Evolutionary conservation across 202 grass and related monocot genomes (phyloP).

Genomic region (Sporobolus alterniflorus): DNA sequence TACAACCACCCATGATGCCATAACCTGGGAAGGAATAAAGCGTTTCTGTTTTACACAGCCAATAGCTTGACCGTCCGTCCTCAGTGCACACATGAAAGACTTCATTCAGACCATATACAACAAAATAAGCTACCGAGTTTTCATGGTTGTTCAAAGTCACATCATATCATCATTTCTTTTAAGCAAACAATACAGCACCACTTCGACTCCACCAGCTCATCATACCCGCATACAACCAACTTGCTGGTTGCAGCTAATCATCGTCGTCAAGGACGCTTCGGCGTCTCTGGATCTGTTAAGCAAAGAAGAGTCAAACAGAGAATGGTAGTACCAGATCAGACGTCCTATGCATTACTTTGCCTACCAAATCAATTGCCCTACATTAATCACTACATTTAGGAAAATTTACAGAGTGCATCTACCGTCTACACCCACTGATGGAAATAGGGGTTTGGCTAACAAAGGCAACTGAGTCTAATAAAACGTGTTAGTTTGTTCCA

Average conservation of each 20-base stretch:
- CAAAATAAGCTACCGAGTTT: slow-evolving; percentile 10
- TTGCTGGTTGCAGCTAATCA: slow-evolving; percentile 53
- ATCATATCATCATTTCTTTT: neutral
- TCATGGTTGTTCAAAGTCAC: neutral
- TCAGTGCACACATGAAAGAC: slow-evolving; percentile 9
- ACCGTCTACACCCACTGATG: neutral
- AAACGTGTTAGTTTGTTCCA: neutral
- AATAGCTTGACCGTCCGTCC: neutral
- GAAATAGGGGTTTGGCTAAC: neutral
- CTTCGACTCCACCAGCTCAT: neutral
- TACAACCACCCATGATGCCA: neutral
- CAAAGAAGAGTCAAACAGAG: neutral
- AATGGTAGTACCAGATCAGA: neutral
- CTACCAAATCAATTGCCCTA: neutral
- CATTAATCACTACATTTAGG: too few species aligned
- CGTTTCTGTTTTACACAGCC: neutral
- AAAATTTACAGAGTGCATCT: neutral
- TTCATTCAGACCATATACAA: slow-evolving; percentile 36
- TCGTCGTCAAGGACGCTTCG: slow-evolving; percentile 90
- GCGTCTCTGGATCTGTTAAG: slow-evolving; percentile 93
- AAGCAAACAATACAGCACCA: neutral
- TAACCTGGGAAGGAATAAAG: neutral
- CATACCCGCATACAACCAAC: neutral
- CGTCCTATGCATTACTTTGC: neutral
- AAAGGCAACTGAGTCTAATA: neutral